These are phyloP conservation scores for Pilobolus umbonatus DNA, from an alignment of 192 early-diverging fungal genomes.

Conservation along the genomic window DNA sequence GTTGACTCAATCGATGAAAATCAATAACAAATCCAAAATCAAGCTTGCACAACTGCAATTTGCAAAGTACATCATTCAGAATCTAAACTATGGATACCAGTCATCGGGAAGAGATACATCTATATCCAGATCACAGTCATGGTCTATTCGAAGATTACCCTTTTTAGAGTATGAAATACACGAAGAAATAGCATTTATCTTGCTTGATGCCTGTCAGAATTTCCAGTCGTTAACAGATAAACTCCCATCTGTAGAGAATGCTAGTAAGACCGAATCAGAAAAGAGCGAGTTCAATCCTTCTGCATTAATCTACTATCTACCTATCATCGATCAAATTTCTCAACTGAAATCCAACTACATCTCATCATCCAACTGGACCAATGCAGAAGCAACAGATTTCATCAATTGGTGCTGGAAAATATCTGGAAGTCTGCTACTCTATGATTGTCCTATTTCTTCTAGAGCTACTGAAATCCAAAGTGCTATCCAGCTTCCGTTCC, in stretches of 20 bases:
- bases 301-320: conserved; percentile 7
- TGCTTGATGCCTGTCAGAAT: conserved; percentile 26
- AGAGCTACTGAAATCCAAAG: conserved; percentile 1
- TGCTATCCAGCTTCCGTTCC: neutral
- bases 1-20: conserved; percentile 17
- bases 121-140: conserved; percentile 18
- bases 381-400: neutral
- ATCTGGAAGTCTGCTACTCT: neutral
- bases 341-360: neutral
- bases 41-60: conserved; percentile 14
- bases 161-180: conserved; percentile 25
- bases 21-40: neutral
- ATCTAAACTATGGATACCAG: conserved; percentile 23
- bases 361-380: neutral
- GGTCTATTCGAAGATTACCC: conserved; percentile 9
- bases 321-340: conserved; percentile 1
- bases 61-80: conserved; percentile 24
- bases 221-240: conserved; percentile 20
- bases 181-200: conserved; percentile 31
- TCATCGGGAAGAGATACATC: neutral
- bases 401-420: conserved; percentile 2
- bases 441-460: conserved; percentile 2
- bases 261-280: neutral
- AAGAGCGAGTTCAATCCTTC: neutral
- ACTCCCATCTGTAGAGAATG: neutral